phyloP scores from a whole-genome alignment of 2,329 filamentous ascomycete genomes.

The Phialophora macrospora region DNA sequence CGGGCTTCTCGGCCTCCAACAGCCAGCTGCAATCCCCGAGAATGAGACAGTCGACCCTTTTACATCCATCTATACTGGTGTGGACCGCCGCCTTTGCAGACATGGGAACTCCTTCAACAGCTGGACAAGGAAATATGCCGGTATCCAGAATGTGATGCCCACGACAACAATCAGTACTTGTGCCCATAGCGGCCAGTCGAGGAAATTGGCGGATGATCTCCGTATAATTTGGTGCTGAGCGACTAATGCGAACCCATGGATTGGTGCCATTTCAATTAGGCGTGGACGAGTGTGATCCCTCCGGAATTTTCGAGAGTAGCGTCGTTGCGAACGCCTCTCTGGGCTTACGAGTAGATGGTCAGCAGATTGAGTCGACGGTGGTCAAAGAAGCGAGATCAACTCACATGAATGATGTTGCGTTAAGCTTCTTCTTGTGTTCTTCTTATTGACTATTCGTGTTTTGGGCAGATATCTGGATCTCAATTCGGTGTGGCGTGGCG shows the following conservation, averaged over 20 bases:
- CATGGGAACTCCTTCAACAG: slow-evolving; percentile 27
- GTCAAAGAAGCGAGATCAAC: not conserved
- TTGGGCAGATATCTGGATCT: not conserved
- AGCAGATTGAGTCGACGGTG: not conserved
- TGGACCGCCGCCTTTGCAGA: slow-evolving; percentile 1
- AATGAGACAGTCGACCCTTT: not conserved
- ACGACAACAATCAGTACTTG: slow-evolving; percentile 31
- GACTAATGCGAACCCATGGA: not conserved
- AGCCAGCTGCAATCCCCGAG: not conserved
- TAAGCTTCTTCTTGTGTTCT: not conserved
- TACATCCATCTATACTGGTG: not conserved
- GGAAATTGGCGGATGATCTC: slow-evolving; percentile 20
- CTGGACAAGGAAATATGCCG: slow-evolving; percentile 30
- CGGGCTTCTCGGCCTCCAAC: not conserved
- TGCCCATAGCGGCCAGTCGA: slow-evolving; percentile 31
- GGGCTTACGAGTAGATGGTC: not conserved
- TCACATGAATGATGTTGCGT: not conserved
- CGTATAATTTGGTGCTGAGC: slow-evolving; percentile 6
- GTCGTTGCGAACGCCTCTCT: not conserved
- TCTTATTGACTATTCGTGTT: not conserved
- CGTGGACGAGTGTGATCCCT: not conserved
- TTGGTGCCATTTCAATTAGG: slow-evolving; percentile 15
- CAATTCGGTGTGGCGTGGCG: not conserved
- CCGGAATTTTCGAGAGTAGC: not conserved
- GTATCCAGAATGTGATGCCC: slow-evolving; percentile 31